These are phyloP conservation scores for Hyphopichia wangnamkhiaoensis DNA, from an alignment of 1,139 yeast species.

Conservation along the genomic window DNA sequence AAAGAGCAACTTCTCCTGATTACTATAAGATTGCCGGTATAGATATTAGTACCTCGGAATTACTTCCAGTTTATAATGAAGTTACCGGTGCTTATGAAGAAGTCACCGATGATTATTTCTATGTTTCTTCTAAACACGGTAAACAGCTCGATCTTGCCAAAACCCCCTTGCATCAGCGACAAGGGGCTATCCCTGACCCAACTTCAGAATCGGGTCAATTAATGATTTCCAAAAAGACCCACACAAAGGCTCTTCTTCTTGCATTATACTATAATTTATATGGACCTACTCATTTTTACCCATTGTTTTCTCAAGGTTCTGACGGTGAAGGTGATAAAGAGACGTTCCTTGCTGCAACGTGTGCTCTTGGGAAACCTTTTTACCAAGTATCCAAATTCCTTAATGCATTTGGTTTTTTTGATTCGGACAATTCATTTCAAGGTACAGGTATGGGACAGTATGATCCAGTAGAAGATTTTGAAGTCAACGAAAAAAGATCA, in stretches of 20 bases:
- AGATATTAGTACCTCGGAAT: constrained; percentile 22
- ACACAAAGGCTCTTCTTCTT: constrained; percentile 62
- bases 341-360: constrained; percentile 80
- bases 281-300: constrained; percentile 80
- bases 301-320: constrained; percentile 81
- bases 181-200: constrained; percentile 77
- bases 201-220: constrained; percentile 84
- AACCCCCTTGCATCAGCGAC: constrained; percentile 65
- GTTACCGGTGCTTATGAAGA: constrained; percentile 22
- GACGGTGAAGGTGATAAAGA: constrained; percentile 94
- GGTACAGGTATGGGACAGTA: constrained; percentile 78
- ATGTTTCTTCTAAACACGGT: constrained; percentile 5
- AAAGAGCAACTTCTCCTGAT: constrained; percentile 44
- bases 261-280: constrained; percentile 76
- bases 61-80: constrained; percentile 35
- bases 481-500: constrained; percentile 11
- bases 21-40: constrained; percentile 42
- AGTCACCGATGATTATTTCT: neutral
- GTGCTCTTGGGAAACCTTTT: constrained; percentile 56
- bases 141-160: constrained; percentile 15
- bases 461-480: constrained; percentile 63
- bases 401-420: constrained; percentile 55
- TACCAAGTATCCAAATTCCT: constrained; percentile 68
- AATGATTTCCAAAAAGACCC: constrained; percentile 65
- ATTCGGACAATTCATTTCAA: constrained; percentile 40